Percentiles rank a stretch among this genome's conserved stretches.
phyloP scores from a whole-genome alignment of 1,139 yeast genomes.

The Candida tetrigidarum region DNA sequence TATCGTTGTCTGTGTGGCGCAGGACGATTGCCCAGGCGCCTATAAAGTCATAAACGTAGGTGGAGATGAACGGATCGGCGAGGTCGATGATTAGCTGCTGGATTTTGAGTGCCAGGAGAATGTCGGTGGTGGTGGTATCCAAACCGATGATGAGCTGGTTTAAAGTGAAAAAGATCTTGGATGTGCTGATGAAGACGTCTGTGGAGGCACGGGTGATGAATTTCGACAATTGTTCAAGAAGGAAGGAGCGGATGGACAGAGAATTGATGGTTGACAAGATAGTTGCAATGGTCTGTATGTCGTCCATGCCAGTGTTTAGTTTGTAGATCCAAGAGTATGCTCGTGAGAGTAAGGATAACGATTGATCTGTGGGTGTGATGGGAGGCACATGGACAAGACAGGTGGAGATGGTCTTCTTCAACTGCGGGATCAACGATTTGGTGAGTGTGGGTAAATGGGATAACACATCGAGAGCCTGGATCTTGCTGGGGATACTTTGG shows the following conservation, averaged over 20 bases:
- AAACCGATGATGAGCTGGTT: conserved; percentile 37
- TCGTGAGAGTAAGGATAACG: conserved; percentile 24
- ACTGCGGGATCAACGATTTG: conserved; percentile 17
- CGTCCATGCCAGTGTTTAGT: conserved; percentile 13
- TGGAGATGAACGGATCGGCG: conserved; percentile 26
- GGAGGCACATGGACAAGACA: conserved; percentile 52
- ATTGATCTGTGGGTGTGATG: conserved; percentile 35
- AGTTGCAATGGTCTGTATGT: conserved; percentile 19
- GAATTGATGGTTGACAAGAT: conserved; percentile 25
- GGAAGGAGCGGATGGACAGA: conserved; percentile 21
- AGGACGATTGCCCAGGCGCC: conserved; percentile 33
- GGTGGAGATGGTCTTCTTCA: conserved; percentile 26
- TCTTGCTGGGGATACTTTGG: conserved; percentile 47
- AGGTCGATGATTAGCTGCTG: conserved; percentile 23
- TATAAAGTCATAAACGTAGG: conserved; percentile 39
- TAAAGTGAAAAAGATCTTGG: conserved; percentile 32
- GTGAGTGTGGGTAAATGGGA: conserved; percentile 24
- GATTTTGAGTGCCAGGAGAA: conserved; percentile 20
- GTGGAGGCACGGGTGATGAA: conserved; percentile 7
- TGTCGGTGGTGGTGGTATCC: conserved; percentile 15
- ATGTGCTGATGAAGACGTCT: conserved; percentile 25
- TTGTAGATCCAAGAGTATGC: conserved; percentile 26
- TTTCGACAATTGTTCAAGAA: conserved; percentile 12
- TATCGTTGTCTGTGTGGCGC: conserved; percentile 8
- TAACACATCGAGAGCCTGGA: conserved; percentile 34